Conservation (phyloP, 2,329 filamentous ascomycete genomes). For the Curvularia verruculosa region DNA sequence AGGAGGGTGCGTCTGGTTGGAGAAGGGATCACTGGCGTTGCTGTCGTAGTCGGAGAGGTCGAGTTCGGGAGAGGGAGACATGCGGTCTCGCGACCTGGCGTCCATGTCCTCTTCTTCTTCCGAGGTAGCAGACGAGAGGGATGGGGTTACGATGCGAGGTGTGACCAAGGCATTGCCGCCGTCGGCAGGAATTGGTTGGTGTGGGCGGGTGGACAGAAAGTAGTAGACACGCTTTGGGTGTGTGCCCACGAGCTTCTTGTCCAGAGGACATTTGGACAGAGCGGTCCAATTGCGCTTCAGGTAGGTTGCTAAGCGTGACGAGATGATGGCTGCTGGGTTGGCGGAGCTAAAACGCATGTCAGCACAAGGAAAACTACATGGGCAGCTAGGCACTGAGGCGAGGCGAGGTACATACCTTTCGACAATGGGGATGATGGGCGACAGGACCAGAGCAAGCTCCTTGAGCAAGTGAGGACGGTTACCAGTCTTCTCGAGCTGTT, state of each 20-base stretch:
- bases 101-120: constrained; percentile 72
- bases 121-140: constrained; percentile 78
- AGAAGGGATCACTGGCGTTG: constrained; percentile 64
- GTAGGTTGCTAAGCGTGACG: constrained; percentile 86
- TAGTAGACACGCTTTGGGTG: constrained; percentile 97
- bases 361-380: constrained; percentile 44
- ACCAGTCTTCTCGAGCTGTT: constrained; percentile 84
- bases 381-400: constrained; percentile 3
- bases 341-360: constrained; percentile 73
- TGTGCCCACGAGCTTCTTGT: constrained; percentile 89
- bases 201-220: constrained; percentile 87
- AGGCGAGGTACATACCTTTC: constrained; percentile 77
- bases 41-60: constrained; percentile 91
- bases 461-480: constrained; percentile 95
- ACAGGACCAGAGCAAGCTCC: constrained; percentile 82
- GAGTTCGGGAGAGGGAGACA: constrained; percentile 91
- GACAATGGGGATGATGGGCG: constrained; percentile 77
- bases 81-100: constrained; percentile 63
- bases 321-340: constrained; percentile 93
- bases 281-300: constrained; percentile 84
- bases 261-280: constrained; percentile 80
- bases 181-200: constrained; percentile 78
- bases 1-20: constrained; percentile 54
- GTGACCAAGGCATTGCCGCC: constrained; percentile 57
- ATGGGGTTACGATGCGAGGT: constrained; percentile 77